phyloP scores from a whole-genome alignment of 2,329 filamentous ascomycete species.

The Trichoderma harzianum region DNA sequence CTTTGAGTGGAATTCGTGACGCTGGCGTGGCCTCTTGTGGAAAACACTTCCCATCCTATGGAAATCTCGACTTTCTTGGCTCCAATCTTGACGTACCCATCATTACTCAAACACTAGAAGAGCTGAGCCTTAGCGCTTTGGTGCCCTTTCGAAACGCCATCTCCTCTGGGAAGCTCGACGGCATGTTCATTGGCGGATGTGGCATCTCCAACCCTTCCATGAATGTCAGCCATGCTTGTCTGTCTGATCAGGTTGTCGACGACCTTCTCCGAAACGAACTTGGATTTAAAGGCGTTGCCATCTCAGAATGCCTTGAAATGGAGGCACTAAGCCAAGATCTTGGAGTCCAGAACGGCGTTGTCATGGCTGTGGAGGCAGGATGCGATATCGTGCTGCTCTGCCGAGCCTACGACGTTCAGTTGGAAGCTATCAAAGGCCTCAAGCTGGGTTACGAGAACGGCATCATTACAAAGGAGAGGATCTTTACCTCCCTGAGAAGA shows the following conservation, averaged over 20 bases:
- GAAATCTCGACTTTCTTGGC: conserved; percentile 88
- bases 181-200: conserved; percentile 94
- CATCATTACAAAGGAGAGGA: conserved; percentile 76
- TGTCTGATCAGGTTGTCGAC: conserved; percentile 90
- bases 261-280: conserved; percentile 84
- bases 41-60: conserved; percentile 96
- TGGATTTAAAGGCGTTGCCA: conserved; percentile 85
- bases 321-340: conserved; percentile 93
- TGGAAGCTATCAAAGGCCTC: conserved; percentile 86
- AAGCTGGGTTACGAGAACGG: conserved; percentile 87
- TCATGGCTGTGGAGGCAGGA: conserved; percentile 95
- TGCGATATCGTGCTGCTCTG: conserved; percentile 90
- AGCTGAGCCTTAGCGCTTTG: conserved; percentile 84
- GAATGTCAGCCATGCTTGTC: conserved; percentile 91
- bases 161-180: conserved; percentile 73
- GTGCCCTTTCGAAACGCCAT: conserved; percentile 92
- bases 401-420: conserved; percentile 80
- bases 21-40: conserved; percentile 85
- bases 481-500: conserved; percentile 74
- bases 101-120: conserved; percentile 90
- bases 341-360: conserved; percentile 91
- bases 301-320: conserved; percentile 96
- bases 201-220: conserved; percentile 88
- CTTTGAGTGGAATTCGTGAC: conserved; percentile 89
- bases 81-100: conserved; percentile 90